Evolutionary conservation across 495 filamentous ascomycete species (phyloP).

Genomic region (Penicillium canariense): DNA sequence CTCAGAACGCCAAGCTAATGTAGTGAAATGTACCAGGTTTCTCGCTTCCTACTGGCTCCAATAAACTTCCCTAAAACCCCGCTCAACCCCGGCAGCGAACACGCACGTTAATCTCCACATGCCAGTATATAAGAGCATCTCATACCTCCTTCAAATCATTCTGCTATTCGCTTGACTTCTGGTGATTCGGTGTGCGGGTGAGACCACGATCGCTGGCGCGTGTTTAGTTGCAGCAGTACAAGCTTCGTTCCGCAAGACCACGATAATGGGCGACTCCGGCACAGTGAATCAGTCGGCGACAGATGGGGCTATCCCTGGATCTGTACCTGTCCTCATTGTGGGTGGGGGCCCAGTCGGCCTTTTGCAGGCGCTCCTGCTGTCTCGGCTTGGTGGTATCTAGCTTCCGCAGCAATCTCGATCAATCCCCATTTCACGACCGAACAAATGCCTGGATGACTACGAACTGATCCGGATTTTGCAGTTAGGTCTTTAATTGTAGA

Average conservation of each 20-base stretch:
- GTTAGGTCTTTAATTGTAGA: constrained; percentile 27
- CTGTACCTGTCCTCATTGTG: constrained; percentile 34
- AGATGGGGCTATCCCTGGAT: not conserved
- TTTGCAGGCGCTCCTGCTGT: constrained; percentile 28
- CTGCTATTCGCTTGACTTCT: not conserved
- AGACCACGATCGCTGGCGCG: not conserved
- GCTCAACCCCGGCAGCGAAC: not conserved
- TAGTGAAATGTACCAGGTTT: not conserved
- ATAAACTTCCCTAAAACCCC: not conserved
- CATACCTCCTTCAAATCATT: not conserved
- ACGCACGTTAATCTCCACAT: not conserved
- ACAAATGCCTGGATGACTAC: not conserved
- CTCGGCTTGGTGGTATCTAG: constrained; percentile 22
- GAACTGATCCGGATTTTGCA: not conserved
- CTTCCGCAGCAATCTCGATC: too few relatives aligned
- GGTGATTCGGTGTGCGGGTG: not conserved
- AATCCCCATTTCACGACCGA: not conserved
- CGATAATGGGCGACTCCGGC: not conserved
- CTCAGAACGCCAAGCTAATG: not conserved
- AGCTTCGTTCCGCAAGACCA: not conserved
- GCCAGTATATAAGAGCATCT: not conserved
- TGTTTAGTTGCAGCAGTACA: not conserved
- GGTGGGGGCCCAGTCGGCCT: constrained; percentile 36
- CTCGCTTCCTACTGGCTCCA: not conserved
- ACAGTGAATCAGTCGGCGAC: not conserved